Conservation (phyloP, 2,329 filamentous ascomycete genomes). For the Colletotrichum tabaci region DNA sequence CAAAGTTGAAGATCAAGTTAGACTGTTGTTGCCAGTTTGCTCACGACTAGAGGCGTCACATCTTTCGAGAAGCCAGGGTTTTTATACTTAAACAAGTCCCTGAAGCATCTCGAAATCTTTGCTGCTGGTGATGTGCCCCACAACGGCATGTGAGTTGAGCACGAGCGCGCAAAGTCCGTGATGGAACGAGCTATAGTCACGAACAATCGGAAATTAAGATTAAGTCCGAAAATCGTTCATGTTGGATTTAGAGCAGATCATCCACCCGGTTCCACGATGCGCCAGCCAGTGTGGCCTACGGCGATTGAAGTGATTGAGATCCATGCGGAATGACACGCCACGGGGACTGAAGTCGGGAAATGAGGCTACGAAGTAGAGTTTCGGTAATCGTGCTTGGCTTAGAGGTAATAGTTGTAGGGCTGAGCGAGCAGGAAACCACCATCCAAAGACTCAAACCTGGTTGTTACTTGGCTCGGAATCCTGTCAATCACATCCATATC, state of each 20-base stretch:
- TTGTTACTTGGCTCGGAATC: background rate
- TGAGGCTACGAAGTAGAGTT: background rate
- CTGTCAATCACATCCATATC: background rate
- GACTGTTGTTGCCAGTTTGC: too few relatives aligned
- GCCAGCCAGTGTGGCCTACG: background rate
- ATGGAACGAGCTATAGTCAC: background rate
- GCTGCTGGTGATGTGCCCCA: background rate
- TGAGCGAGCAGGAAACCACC: background rate
- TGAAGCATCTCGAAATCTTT: background rate
- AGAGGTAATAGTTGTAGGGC: background rate
- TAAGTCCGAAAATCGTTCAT: constrained; percentile 11
- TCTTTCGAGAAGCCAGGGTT: rapidly evolving
- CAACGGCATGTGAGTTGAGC: background rate
- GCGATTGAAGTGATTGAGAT: background rate
- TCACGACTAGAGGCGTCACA: too few relatives aligned
- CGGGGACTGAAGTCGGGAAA: background rate
- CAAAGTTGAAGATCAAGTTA: background rate
- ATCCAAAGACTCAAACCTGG: background rate
- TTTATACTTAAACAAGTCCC: background rate
- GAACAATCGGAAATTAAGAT: background rate
- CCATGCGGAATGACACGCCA: background rate
- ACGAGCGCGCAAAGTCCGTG: background rate
- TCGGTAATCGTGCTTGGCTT: background rate
- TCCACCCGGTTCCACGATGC: too few relatives aligned
- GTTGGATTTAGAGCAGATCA: background rate